A percentile compares a stretch with the other conserved stretches of the same genome.
These are phyloP conservation scores for Trichoderma erinaceum DNA, from an alignment of 495 filamentous ascomycete genomes.

Conservation along the genomic window DNA sequence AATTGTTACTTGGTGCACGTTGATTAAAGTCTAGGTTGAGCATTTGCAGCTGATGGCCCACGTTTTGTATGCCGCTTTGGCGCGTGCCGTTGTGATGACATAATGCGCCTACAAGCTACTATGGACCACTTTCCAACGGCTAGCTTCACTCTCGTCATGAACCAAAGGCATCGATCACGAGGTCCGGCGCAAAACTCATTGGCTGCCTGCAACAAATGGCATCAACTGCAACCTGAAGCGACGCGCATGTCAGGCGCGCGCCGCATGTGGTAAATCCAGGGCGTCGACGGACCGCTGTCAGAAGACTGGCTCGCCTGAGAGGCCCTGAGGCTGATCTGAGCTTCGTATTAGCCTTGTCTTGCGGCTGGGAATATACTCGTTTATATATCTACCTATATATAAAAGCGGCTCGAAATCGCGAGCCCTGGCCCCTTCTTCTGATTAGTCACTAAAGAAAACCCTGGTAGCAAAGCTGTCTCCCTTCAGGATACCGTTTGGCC, in stretches of 20 bases:
- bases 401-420: neutral
- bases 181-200: neutral
- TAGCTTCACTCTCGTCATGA: slow-evolving; percentile 6
- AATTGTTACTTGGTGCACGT: neutral
- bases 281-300: slow-evolving; percentile 2
- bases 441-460: slow-evolving; percentile 1
- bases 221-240: neutral
- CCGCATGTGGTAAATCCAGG: slow-evolving; percentile 11
- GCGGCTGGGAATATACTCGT: neutral
- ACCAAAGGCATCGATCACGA: neutral
- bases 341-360: neutral
- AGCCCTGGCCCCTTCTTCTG: neutral
- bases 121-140: neutral
- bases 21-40: neutral
- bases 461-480: slow-evolving; percentile 12
- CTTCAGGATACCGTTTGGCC: slow-evolving; percentile 5
- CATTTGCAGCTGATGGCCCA: neutral
- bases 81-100: slow-evolving; percentile 7
- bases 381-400: neutral
- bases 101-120: neutral
- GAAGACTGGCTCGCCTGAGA: slow-evolving; percentile 2
- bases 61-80: neutral
- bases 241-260: slow-evolving; percentile 8
- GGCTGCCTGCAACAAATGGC: neutral
- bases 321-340: neutral